Conservation (phyloP, 2,329 filamentous ascomycete genomes). For the Cyphellophora attinorum region DNA sequence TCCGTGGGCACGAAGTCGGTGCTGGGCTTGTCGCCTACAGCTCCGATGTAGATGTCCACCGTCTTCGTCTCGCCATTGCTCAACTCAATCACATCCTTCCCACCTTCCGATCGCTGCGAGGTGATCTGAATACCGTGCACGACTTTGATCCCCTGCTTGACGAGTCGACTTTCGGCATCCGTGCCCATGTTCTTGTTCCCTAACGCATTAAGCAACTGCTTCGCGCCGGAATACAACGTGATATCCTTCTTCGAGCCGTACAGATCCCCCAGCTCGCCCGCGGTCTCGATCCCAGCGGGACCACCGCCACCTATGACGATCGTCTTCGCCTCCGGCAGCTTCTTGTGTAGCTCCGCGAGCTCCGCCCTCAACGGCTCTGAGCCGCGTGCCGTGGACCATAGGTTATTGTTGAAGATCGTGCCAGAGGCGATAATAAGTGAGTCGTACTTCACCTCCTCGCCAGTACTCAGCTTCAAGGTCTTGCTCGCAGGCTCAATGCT, state of each 20-base stretch:
- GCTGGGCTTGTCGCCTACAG: slow-evolving; percentile 43
- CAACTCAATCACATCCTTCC: slow-evolving; percentile 33
- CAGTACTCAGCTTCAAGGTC: slow-evolving; percentile 33
- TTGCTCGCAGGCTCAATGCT: slow-evolving; percentile 34
- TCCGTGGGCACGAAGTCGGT: slow-evolving; percentile 40
- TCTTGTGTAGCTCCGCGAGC: slow-evolving; percentile 25
- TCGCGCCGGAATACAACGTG: slow-evolving; percentile 33
- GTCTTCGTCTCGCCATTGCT: slow-evolving; percentile 37
- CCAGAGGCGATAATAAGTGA: slow-evolving; percentile 50
- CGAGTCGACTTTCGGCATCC: slow-evolving; percentile 36
- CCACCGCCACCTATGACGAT: slow-evolving; percentile 42
- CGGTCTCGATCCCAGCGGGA: slow-evolving; percentile 38
- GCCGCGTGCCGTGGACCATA: slow-evolving; percentile 34
- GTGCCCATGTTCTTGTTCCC: slow-evolving; percentile 25
- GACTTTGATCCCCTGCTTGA: slow-evolving; percentile 37
- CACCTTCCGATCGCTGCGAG: slow-evolving; percentile 20
- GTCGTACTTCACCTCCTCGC: slow-evolving; percentile 35
- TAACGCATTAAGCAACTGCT: slow-evolving; percentile 32
- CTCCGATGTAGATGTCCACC: slow-evolving; percentile 45
- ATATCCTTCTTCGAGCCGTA: slow-evolving; percentile 25
- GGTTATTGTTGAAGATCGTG: slow-evolving; percentile 30
- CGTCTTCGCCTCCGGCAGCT: slow-evolving; percentile 28
- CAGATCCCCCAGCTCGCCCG: slow-evolving; percentile 38
- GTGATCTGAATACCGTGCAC: slow-evolving; percentile 28
- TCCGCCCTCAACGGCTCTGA: slow-evolving; percentile 26